Conservation (phyloP, 768 basidiomycete genomes). For the Albatrellus ellisii region DNA sequence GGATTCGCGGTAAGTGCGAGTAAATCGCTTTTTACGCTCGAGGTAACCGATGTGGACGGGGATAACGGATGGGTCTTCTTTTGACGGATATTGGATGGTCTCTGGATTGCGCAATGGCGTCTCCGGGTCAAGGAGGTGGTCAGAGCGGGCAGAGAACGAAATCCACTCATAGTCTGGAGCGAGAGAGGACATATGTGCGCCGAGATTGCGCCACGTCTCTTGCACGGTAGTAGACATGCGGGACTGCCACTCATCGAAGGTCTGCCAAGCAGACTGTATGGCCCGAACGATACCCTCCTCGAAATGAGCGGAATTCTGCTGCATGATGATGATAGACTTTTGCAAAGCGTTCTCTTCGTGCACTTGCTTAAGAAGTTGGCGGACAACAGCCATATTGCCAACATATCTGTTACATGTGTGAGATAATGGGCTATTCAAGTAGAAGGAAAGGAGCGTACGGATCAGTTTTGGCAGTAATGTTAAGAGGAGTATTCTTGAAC, state of each 20-base stretch:
- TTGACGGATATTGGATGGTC: slow-evolving; percentile 74
- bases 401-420: slow-evolving; percentile 34
- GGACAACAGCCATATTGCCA: slow-evolving; percentile 56
- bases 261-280: slow-evolving; percentile 94
- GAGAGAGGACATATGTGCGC: slow-evolving; percentile 62
- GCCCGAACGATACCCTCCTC: slow-evolving; percentile 94
- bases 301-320: slow-evolving; percentile 93
- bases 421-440: slow-evolving; percentile 4
- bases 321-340: slow-evolving; percentile 96
- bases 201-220: slow-evolving; percentile 61
- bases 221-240: slow-evolving; percentile 66
- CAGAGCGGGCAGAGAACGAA: slow-evolving; percentile 81
- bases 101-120: slow-evolving; percentile 79
- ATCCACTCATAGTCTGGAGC: slow-evolving; percentile 93
- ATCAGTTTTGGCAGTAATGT: slow-evolving; percentile 64
- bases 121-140: slow-evolving; percentile 94
- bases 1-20: slow-evolving; percentile 69
- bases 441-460: slow-evolving; percentile 45
- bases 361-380: slow-evolving; percentile 83
- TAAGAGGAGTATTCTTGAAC: slow-evolving; percentile 92
- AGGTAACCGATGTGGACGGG: slow-evolving; percentile 83
- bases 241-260: slow-evolving; percentile 88
- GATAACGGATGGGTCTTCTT: slow-evolving; percentile 76
- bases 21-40: slow-evolving; percentile 94
- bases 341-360: slow-evolving; percentile 97